phyloP scores from a whole-genome alignment of 345 rosid genomes.

The Brassica juncea region DNA sequence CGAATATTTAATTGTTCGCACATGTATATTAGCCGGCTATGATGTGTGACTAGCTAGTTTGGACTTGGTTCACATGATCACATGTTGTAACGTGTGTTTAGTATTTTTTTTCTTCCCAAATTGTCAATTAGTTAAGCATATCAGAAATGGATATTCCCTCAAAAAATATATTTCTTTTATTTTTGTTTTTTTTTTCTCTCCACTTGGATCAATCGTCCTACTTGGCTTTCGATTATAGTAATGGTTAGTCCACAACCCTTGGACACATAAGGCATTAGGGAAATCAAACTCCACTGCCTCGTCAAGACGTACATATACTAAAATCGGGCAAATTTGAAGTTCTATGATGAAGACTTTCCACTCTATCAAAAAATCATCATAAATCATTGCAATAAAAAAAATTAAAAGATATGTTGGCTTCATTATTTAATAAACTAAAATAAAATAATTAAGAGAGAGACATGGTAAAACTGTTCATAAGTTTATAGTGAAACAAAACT shows the following conservation, averaged over 20 bases:
- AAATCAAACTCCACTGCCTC: background rate
- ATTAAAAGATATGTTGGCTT: background rate
- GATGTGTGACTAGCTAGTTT: background rate
- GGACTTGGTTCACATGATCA: conserved; percentile 1
- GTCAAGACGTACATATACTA: background rate
- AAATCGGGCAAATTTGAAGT: background rate
- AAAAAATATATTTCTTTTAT: background rate
- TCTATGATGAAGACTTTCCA: background rate
- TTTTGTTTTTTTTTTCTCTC: background rate
- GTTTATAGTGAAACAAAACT: background rate
- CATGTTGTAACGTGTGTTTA: background rate
- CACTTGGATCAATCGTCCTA: background rate
- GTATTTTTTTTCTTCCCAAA: background rate
- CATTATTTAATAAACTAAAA: background rate
- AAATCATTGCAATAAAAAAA: background rate
- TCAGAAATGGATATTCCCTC: background rate
- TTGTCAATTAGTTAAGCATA: background rate
- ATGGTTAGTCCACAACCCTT: background rate
- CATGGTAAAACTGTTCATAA: background rate
- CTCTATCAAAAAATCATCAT: background rate
- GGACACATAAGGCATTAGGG: background rate
- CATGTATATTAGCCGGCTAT: background rate
- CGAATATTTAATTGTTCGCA: background rate
- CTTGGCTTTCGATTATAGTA: background rate
- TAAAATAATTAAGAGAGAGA: background rate